Evolutionary conservation across 495 filamentous ascomycete genomes (phyloP), one percentile per base, ranked within the genome.

Genomic region (Annulohypoxylon maeteangense): DNA sequence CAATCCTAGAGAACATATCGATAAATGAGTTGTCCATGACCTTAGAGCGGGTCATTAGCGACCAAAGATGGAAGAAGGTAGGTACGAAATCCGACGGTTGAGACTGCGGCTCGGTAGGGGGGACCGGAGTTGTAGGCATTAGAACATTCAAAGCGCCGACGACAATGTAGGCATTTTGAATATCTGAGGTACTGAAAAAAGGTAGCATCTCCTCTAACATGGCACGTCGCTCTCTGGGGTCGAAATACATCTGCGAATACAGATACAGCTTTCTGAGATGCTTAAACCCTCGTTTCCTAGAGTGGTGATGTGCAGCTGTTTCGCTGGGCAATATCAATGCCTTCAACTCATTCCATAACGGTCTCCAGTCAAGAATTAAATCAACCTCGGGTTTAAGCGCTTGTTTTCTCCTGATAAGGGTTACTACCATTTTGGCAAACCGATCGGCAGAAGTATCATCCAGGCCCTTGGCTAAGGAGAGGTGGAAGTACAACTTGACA

Each of bases 361-460:
- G 94, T 72, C 87, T 89, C 95, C 95, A 99, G 78, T 98, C 94
- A 55, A 99, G 81, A 10, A 84, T 84, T n/a, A 99, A 82, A 73
- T 99, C 96, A 70, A 93, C 91, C 62, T 91, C 90, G 0, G 94
- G 92, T 72, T 90, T 91, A 36, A 99, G 87, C 76, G 98, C 97
- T 80, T 99, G 95, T 79, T 97, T 97, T 75, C 93, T 93, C 83
- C 94, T 96, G 44, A 93, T 95, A 69, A 99, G 82, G 14, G 91
- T 88, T 80, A 97, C 93, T 71, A 98, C 95, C 93, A 97, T 98
- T 86, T 91, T 95, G 10, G 94, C 87, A 78, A 99, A 99, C 62
- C 95, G 86, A 81, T 99, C 96, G 12, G 94, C 85, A 22, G 93
- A 90, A 68, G 82, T 83, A 50, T 85, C 85, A 74, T 98, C 96